Conservation (phyloP, 257 asterid species). For the Fraxinus excelsior region DNA sequence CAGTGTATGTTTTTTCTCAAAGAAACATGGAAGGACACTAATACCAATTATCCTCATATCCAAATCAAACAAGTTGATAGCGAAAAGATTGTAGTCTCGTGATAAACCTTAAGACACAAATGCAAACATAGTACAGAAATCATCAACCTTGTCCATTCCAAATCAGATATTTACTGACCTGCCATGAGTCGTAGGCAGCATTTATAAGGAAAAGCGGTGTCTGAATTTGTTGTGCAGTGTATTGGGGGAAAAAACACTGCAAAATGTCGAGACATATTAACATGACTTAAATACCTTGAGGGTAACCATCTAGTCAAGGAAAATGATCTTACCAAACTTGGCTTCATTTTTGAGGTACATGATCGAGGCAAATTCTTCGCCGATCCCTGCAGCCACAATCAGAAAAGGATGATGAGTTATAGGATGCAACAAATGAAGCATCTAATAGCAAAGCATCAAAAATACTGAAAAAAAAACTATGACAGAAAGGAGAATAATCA, state of each 20-base stretch:
- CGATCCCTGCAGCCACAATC: slow-evolving; percentile 68
- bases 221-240: slow-evolving; percentile 53
- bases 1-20: neutral
- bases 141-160: neutral
- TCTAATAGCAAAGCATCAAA: neutral
- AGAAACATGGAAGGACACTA: neutral
- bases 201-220: slow-evolving; percentile 78
- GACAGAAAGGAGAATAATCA: slow-evolving; percentile 4
- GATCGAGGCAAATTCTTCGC: slow-evolving; percentile 62
- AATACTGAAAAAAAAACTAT: neutral
- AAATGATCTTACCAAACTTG: slow-evolving; percentile 62
- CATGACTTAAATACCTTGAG: neutral
- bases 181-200: slow-evolving; percentile 94
- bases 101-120: neutral
- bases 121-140: neutral
- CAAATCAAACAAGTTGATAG: neutral
- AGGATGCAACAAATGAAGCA: neutral
- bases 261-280: slow-evolving; percentile 16
- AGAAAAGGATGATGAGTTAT: neutral
- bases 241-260: slow-evolving; percentile 93
- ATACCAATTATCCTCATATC: neutral
- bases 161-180: slow-evolving; percentile 52
- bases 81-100: neutral
- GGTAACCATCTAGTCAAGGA: neutral
- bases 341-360: slow-evolving; percentile 71